Evolutionary conservation across 2,329 filamentous ascomycete species (phyloP).

Genomic region (Talaromyces albobiverticillius): DNA sequence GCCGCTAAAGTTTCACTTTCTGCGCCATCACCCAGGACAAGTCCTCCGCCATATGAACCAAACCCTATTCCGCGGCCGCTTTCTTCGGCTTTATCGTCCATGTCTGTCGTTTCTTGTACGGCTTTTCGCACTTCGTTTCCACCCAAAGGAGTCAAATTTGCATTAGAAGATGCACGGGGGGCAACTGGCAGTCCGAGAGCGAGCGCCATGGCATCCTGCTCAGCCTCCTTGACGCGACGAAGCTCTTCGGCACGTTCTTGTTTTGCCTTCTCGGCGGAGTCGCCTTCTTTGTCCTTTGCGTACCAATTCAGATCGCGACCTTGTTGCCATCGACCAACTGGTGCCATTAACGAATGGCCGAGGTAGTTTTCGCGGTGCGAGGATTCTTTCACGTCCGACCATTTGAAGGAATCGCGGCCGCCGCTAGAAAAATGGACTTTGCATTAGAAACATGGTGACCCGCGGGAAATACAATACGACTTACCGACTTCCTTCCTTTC

Average conservation of each 20-base stretch:
- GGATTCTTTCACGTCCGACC: constrained; percentile 88
- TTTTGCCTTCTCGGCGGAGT: constrained; percentile 41
- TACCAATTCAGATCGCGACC: constrained; percentile 68
- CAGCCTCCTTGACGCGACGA: constrained; percentile 78
- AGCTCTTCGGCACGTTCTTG: constrained; percentile 74
- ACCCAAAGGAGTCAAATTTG: constrained; percentile 61
- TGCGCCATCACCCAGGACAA: constrained; percentile 28
- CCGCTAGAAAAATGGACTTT: constrained; percentile 53
- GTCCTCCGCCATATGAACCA: constrained; percentile 31
- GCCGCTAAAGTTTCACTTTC: constrained; percentile 27
- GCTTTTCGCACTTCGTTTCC: constrained; percentile 57
- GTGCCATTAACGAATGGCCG: constrained; percentile 86
- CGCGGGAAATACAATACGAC: constrained; percentile 11
- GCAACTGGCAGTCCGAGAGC: constrained; percentile 78
- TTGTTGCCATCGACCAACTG: constrained; percentile 89
- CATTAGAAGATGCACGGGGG: constrained; percentile 59
- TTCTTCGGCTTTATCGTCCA: constrained; percentile 25
- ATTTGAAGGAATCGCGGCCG: constrained; percentile 87
- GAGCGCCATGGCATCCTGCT: constrained; percentile 83
- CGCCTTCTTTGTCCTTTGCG: constrained; percentile 55
- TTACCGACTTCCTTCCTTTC: constrained; percentile 79
- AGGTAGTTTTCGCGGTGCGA: constrained; percentile 86
- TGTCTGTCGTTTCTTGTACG: constrained; percentile 40
- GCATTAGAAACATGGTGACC: constrained; percentile 9
- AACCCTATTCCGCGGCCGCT: constrained; percentile 34